Percentiles rank a stretch among this genome's conserved stretches.
These are phyloP conservation scores for Phytophthora pluvialis DNA, from an alignment of 352 stramenopile species.

Conservation along the genomic window DNA sequence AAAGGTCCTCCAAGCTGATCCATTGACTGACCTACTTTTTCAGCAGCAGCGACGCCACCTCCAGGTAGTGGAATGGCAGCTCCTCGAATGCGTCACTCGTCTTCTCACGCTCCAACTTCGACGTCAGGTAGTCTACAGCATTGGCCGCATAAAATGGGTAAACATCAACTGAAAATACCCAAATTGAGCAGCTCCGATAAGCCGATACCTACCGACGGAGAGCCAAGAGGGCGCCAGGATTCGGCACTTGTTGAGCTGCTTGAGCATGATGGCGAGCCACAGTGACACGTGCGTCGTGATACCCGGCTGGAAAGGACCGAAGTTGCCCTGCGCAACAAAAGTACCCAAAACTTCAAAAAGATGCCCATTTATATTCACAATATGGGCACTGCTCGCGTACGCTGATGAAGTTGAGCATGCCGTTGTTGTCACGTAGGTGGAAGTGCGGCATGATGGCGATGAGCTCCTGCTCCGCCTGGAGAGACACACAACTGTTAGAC, in stretches of 20 bases:
- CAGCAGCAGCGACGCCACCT: slow-evolving; percentile 84
- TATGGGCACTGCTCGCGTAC: slow-evolving; percentile 35
- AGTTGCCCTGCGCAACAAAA: slow-evolving; percentile 63
- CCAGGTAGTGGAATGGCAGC: slow-evolving; percentile 89
- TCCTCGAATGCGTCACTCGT: slow-evolving; percentile 77
- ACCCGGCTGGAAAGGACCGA: slow-evolving; percentile 88
- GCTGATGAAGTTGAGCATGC: slow-evolving; percentile 83
- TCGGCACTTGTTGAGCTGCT: slow-evolving; percentile 89
- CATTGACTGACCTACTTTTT: slow-evolving; percentile 65
- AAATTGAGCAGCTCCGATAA: slow-evolving; percentile 8
- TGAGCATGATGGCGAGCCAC: slow-evolving; percentile 91
- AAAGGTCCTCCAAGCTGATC: too few species aligned
- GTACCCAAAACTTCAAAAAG: slow-evolving; percentile 16
- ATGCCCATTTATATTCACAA: slow-evolving; percentile 10
- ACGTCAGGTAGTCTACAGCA: slow-evolving; percentile 61
- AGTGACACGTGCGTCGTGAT: slow-evolving; percentile 86
- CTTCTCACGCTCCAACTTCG: slow-evolving; percentile 73
- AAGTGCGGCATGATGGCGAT: slow-evolving; percentile 90
- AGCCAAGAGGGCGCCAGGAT: slow-evolving; percentile 86
- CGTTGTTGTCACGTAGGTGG: slow-evolving; percentile 76
- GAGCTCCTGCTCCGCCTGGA: slow-evolving; percentile 86
- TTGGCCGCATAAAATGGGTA: slow-evolving; percentile 17
- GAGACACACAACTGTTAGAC: slow-evolving; percentile 6
- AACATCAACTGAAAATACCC: slow-evolving; percentile 7
- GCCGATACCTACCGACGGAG: slow-evolving; percentile 56